Base-by-base conservation (phyloP, 768 basidiomycete species). In the Amanita polypyramis region DNA sequence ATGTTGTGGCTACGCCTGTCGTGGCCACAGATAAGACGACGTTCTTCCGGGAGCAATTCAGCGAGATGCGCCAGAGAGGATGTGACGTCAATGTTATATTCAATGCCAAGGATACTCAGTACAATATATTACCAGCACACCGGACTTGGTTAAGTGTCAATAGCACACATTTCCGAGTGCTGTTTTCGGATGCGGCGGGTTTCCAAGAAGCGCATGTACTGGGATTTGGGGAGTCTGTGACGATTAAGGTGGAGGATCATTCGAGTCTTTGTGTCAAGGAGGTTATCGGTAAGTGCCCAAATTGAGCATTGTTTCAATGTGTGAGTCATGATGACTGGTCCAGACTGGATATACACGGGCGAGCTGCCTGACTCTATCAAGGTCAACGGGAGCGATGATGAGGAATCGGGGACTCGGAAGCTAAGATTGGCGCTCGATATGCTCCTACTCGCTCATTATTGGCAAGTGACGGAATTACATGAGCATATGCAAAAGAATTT, bases 41-140 rank as follows among this genome's bases (percentile, higher is more conserved):
- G 20, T 41, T 41, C 8, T 52, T 66, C 12, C 61, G 65, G 21
- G 50, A 48, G 0, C 51, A 50, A 2, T 73, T 73, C 53, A 52
- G 66, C 14, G 51, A 55, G 19, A 63, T 73, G 53, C 60, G 74
- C 8, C 45, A 48, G 27, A 50, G 56, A 9, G 54, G 60, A 4
- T 43, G 51, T 14, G 57, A 72, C 12, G 67, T 63, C 0, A 72
- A 74, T 52, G 63, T 72, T 19, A 43, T 54, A 3, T 68, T 76
- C 44, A 41, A 54, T 19, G 52, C 64, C 1, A 41, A 48, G 17
- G 47, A 49, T 9, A 53, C 48, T 5, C 55, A 58, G 3, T 48
- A 54, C 9, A 56, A 58, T 6, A 55, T 40, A 3, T 56, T 70
- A n/a, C 56, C 58, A 3, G 72, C 68, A 1, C 74, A 74, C 53